Percentiles rank a stretch among this genome's conserved stretches.
These are phyloP conservation scores for Geum urbanum DNA, from an alignment of 306 rosid genomes.

Conservation along the genomic window DNA sequence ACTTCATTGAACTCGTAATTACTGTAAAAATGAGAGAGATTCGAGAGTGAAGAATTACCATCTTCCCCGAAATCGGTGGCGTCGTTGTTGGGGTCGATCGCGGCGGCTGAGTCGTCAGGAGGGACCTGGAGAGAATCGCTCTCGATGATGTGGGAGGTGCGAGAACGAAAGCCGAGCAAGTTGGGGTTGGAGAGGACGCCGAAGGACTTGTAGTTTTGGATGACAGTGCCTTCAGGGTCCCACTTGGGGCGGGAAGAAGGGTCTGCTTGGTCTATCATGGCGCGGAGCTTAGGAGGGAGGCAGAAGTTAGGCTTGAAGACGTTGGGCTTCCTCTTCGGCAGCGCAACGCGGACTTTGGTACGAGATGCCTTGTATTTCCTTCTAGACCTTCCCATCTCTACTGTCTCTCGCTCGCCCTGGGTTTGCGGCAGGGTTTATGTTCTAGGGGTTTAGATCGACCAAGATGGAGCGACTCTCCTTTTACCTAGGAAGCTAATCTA, in stretches of 20 bases:
- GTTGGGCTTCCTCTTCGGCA: slow-evolving; percentile 68
- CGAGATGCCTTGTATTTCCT: slow-evolving; percentile 71
- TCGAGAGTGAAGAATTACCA: slow-evolving; percentile 36
- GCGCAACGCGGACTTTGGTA: slow-evolving; percentile 64
- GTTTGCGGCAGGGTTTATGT: slow-evolving; percentile 22
- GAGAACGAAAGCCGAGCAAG: slow-evolving; percentile 49
- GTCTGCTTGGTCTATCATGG: slow-evolving; percentile 27
- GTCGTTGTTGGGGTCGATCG: slow-evolving; percentile 30
- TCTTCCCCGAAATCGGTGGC: slow-evolving; percentile 92
- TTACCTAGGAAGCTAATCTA: no score
- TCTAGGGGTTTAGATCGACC: slow-evolving; percentile 12
- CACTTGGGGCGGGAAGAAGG: slow-evolving; percentile 35
- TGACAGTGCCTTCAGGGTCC: slow-evolving; percentile 66
- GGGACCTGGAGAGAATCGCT: slow-evolving; percentile 47
- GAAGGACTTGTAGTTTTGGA: slow-evolving; percentile 63
- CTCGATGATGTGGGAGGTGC: slow-evolving; percentile 48
- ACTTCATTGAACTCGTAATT: not conserved
- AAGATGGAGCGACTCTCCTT: no score
- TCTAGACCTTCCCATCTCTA: slow-evolving; percentile 80
- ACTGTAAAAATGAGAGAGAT: not conserved
- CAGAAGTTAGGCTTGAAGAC: slow-evolving; percentile 68
- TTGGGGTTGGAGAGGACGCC: slow-evolving; percentile 80
- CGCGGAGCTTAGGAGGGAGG: slow-evolving; percentile 68
- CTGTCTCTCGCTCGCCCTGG: not conserved
- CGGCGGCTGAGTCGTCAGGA: slow-evolving; percentile 20